phyloP scores from a whole-genome alignment of 2,329 filamentous ascomycete genomes.

The Neofusicoccum ribis region DNA sequence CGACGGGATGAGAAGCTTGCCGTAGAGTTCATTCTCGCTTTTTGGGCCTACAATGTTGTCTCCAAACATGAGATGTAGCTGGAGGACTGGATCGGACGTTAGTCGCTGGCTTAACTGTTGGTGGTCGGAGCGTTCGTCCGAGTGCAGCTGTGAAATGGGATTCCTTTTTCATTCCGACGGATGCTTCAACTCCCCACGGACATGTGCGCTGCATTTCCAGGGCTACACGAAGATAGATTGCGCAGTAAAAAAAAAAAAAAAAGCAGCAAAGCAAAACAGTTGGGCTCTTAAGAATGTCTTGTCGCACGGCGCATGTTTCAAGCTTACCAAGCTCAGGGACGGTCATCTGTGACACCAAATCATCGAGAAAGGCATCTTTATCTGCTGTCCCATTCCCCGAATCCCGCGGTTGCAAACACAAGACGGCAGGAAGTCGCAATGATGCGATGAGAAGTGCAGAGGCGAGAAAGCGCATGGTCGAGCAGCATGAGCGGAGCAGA shows the following conservation, averaged over 20 bases:
- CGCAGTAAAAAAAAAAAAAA: too few relatives aligned
- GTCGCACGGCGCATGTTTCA: too few relatives aligned
- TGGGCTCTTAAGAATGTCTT: too few relatives aligned
- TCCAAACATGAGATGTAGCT: conserved; percentile 48
- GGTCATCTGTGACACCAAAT: conserved; percentile 24
- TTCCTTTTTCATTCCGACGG: not conserved
- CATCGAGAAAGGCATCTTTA: conserved; percentile 25
- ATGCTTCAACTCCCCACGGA: not conserved
- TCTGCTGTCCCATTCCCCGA: not conserved
- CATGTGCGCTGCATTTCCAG: not conserved
- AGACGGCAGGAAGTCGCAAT: too few relatives aligned
- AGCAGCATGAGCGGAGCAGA: too few relatives aligned
- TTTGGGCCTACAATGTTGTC: conserved; percentile 44
- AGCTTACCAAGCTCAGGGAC: conserved; percentile 22
- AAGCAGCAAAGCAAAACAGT: not conserved
- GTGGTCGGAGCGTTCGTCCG: too few relatives aligned
- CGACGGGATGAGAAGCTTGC: not conserved
- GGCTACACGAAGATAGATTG: too few relatives aligned
- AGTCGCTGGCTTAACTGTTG: not conserved
- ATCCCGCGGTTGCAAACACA: too few relatives aligned
- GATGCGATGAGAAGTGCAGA: too few relatives aligned
- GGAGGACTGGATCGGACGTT: conserved; percentile 30
- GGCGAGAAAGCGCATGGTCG: too few relatives aligned
- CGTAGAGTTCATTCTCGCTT: conserved; percentile 43
- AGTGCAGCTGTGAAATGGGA: conserved; percentile 2